Evolutionary conservation across 352 stramenopile genomes (phyloP), one percentile per base, ranked within the genome.

Genomic region (Phytophthora meadii): DNA sequence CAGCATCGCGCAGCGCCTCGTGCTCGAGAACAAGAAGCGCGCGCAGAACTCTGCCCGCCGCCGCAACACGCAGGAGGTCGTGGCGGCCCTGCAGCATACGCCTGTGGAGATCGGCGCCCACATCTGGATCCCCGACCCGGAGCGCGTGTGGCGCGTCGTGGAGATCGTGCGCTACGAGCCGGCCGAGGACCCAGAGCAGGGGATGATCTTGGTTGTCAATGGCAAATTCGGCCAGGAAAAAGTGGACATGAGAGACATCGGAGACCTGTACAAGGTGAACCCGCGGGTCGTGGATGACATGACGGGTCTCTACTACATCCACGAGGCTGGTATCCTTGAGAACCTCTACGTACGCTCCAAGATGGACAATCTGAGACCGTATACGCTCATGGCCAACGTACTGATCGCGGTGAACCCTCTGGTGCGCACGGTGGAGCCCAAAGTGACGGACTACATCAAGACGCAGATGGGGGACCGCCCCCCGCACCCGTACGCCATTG

Each of bases 321-420:
- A 95, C 73, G 88, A 95, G 65, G 86, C 88, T 27, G 88, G 88
- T 27, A 93, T 95, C 54, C 60, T 95, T 1, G 84, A 91, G 59
- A 95, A 95, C 65, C 63, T 95, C 19, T 74, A 83, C 42, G 84
- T 85, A 49, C 84, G 88, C 51, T 89, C 81, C 49, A 89, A 87
- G 60, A 65, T 77, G 5, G 85, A 91, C 46, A 88, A 93, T 63
- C 65, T 93, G 58, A 74, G 86, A 9, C 88, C 88, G 22, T 95
- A 95, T 65, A 94, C 88, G 69, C 83, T 94, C 67, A 95, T 95
- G 88, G 88, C 88, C 60, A 95, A 95, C 57, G 88, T 95, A 49
- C 73, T 95, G 15, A 93, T 95, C 46, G 88, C 88, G 7, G 88
- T 95, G 19, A 95, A 95, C 73, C 88, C 88, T 53, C 80, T 95